phyloP scores from a whole-genome alignment of 306 rosid genomes.

The Mucuna pruriens region DNA sequence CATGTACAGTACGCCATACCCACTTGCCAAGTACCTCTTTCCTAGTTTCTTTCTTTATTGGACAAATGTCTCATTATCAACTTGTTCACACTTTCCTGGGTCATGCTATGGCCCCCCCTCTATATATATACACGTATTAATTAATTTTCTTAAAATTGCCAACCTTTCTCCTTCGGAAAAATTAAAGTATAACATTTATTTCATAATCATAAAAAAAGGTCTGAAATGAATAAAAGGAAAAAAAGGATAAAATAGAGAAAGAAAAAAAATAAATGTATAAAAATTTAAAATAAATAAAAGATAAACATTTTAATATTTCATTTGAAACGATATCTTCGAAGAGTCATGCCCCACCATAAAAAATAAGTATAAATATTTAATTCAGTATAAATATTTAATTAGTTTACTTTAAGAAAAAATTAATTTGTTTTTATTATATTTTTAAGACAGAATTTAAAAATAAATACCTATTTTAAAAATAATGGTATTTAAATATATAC shows the following conservation, averaged over 20 bases:
- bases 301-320: not conserved
- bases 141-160: not conserved
- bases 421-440: not conserved
- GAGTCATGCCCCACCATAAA: not conserved
- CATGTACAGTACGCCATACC: conserved; percentile 34
- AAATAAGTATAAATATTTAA: not conserved
- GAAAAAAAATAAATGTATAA: not conserved
- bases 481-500: no score
- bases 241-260: not conserved
- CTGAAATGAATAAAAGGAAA: not conserved
- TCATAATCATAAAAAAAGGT: not conserved
- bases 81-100: conserved; percentile 42
- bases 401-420: not conserved
- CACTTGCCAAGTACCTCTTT: conserved; percentile 36
- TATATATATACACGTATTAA: not conserved
- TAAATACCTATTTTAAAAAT: no score
- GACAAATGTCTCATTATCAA: conserved; percentile 52
- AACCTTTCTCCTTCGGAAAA: not conserved
- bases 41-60: conserved; percentile 41
- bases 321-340: not conserved
- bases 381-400: no score
- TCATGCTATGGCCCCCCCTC: conserved; percentile 19
- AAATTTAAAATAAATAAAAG: not conserved
- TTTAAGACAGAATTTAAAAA: no score
- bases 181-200: not conserved